Conservation (phyloP, 805 yeast genomes). For the Candida bentonensis region DNA sequence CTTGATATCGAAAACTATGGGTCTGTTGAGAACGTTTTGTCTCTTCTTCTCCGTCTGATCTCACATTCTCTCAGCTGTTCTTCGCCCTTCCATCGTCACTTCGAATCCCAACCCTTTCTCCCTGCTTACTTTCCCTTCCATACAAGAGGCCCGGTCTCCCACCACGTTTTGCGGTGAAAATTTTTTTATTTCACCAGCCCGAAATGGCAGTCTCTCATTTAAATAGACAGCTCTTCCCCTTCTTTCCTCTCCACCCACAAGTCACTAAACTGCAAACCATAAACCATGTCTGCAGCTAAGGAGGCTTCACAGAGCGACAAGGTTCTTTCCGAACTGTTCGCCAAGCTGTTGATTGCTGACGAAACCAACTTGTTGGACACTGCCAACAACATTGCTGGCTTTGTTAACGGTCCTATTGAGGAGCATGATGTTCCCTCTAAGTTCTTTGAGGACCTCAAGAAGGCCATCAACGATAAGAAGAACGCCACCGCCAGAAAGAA, state of each 20-base stretch:
- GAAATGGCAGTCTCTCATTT: neutral
- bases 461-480: slow-evolving; percentile 73
- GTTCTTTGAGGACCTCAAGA: slow-evolving; percentile 66
- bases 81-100: too few relatives aligned
- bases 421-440: slow-evolving; percentile 95
- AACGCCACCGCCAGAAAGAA: slow-evolving; percentile 46
- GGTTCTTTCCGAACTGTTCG: slow-evolving; percentile 87
- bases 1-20: too few relatives aligned
- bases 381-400: slow-evolving; percentile 79
- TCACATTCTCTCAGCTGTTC: too few relatives aligned
- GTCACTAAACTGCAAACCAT: neutral
- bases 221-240: neutral
- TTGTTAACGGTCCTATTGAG: slow-evolving; percentile 91
- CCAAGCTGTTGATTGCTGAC: slow-evolving; percentile 80
- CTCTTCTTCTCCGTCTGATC: too few relatives aligned
- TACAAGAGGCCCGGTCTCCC: neutral
- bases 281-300: slow-evolving; percentile 11
- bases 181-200: neutral
- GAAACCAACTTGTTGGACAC: slow-evolving; percentile 68
- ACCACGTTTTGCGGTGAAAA: neutral
- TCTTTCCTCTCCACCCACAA: neutral
- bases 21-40: too few relatives aligned
- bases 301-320: slow-evolving; percentile 27
- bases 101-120: too few relatives aligned
- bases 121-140: neutral